Base-by-base conservation (phyloP, 1,284 basidiomycete species). In the Apiotrichum brassicae region DNA sequence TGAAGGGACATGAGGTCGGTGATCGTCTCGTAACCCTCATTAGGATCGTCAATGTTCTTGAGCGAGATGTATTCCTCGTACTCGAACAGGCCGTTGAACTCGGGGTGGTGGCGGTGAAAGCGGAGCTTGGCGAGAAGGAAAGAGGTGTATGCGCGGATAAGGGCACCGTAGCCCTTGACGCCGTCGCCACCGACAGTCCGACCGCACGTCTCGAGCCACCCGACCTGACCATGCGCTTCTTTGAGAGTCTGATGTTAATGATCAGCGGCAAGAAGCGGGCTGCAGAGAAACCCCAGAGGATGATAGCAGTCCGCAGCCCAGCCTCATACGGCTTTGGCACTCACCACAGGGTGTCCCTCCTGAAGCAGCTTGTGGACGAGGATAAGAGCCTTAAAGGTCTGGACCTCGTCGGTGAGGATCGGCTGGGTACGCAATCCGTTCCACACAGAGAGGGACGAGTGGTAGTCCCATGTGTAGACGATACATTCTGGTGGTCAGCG, bases 401-500 rank as follows among this genome's bases (percentile, higher is more conserved):
- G 91, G 0, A 95, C 83, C 75, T 97, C 92, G 71, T 97, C 92
- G 4, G 90, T 82, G 22, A 97, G 76, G 62, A 97, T 94, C 32
- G 92, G 92, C 63, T 94, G 91, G 4, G 95, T 93, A 39, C 92
- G 81, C 14, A 97, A 78, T 23, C 89, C 90, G 61, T 87, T 91
- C 93, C 93, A 97, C 66, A 97, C 93, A 7, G 91, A 92, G 62
- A 89, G 83, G 33, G 91, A 94, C n/a, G 88, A 87, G 68, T 94
- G 91, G 68, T 95, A 95, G 72, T 97, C 92, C 92, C 92, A 95
- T 14, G 92, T 95, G 73, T 92, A 97, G 28, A 97, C 88, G 68
- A 97, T 94, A 63, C 87, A 90, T 77, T 94, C 92, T 95, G 69
- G 34, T 26, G 34, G 48, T 53, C 19, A 36, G 32, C 38, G 14